Percentiles rank a stretch among this genome's conserved stretches.
phyloP scores from a whole-genome alignment of 2,329 filamentous ascomycete genomes.

The Gremmenia infestans region DNA sequence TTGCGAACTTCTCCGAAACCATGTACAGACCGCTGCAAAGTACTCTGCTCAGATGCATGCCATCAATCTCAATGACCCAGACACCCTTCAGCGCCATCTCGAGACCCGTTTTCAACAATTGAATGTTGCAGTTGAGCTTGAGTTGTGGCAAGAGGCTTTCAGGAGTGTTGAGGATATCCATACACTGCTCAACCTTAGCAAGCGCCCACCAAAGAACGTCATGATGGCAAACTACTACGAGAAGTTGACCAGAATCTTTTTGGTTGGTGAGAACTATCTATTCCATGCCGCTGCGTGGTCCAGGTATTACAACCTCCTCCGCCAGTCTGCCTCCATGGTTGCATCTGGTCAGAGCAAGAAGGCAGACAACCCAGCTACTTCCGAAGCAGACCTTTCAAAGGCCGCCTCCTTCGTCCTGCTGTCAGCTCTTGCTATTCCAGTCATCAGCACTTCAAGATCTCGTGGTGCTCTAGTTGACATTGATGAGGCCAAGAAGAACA shows the following conservation, averaged over 20 bases:
- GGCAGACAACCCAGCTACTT: slow-evolving; percentile 86
- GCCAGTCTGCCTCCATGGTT: slow-evolving; percentile 79
- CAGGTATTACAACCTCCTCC: slow-evolving; percentile 92
- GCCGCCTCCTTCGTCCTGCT: slow-evolving; percentile 93
- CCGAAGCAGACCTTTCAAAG: slow-evolving; percentile 86
- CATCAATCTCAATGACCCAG: slow-evolving; percentile 96
- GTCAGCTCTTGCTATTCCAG: slow-evolving; percentile 93
- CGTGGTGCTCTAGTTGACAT: slow-evolving; percentile 94
- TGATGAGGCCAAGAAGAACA: slow-evolving; percentile 96
- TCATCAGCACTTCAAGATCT: slow-evolving; percentile 97
- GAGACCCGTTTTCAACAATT: slow-evolving; percentile 98
- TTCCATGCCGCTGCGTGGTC: slow-evolving; percentile 99
- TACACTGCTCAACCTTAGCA: slow-evolving; percentile 93
- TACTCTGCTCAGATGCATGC: slow-evolving; percentile 99
- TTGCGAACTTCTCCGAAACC: slow-evolving; percentile 95
- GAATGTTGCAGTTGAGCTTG: slow-evolving; percentile 95
- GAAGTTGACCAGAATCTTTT: slow-evolving; percentile 96
- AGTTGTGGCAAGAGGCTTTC: slow-evolving; percentile 99
- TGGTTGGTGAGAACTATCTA: slow-evolving; percentile 98
- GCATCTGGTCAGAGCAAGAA: slow-evolving; percentile 84
- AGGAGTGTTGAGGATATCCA: slow-evolving; percentile 98
- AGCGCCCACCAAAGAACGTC: slow-evolving; percentile 94
- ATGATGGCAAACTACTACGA: slow-evolving; percentile 99
- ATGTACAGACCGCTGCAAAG: slow-evolving; percentile 98
- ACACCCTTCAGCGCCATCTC: slow-evolving; percentile 93